Conservation (phyloP, 2,329 filamentous ascomycete species). For the Metarhizium robertsii region DNA sequence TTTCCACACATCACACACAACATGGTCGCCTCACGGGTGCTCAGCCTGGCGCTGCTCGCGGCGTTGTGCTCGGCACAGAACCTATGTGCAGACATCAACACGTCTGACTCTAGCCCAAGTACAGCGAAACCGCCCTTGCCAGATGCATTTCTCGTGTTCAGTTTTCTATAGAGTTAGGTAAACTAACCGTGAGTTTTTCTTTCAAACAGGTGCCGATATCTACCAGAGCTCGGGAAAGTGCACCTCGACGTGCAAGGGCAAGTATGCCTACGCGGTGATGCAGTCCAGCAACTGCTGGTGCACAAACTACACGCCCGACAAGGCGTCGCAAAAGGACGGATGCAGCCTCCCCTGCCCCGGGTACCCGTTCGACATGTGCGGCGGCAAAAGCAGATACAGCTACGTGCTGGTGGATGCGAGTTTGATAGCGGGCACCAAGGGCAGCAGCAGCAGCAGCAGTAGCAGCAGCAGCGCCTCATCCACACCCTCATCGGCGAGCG, state of each 20-base stretch:
- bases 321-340: background rate
- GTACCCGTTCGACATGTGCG: constrained; percentile 4
- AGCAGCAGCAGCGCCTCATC: background rate
- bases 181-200: no score
- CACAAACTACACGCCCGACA: constrained; percentile 2
- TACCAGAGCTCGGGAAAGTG: constrained; percentile 4
- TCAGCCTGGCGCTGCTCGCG: background rate
- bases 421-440: background rate
- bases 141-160: no score
- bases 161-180: no score
- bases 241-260: background rate
- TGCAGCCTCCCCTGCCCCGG: constrained; percentile 3
- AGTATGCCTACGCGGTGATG: constrained; percentile 2
- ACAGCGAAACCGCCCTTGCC: background rate
- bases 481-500: background rate
- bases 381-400: constrained; percentile 1
- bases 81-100: constrained; percentile 1
- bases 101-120: background rate
- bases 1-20: background rate
- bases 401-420: constrained; percentile 2
- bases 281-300: constrained; percentile 5
- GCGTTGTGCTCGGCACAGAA: background rate
- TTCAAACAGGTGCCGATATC: background rate
- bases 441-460: background rate
- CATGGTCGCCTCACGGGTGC: background rate